These are phyloP conservation scores for Capniomyces stellatus DNA, from an alignment of 371 early-diverging fungal genomes.

Conservation along the genomic window DNA sequence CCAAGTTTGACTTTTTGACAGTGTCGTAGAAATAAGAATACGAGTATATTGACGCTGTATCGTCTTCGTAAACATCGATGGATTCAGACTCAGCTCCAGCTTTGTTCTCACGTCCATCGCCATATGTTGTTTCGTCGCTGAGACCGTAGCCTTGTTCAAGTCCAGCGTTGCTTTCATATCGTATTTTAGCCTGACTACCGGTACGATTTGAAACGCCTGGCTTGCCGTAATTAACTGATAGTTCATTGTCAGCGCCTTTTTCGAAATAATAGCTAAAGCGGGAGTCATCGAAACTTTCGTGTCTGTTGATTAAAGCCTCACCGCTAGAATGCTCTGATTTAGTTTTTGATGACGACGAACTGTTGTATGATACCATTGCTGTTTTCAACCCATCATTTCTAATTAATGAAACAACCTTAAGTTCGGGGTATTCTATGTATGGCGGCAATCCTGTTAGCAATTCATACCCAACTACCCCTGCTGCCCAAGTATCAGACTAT, in stretches of 20 bases:
- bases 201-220: too few species aligned
- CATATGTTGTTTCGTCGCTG: neutral
- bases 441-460: constrained; percentile 68
- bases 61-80: neutral
- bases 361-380: neutral
- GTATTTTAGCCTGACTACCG: too few species aligned
- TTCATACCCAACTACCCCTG: constrained; percentile 65
- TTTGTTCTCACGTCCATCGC: neutral
- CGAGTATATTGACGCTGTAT: neutral
- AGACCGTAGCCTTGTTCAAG: neutral
- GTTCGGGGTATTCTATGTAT: constrained; percentile 32
- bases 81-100: neutral
- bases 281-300: too few species aligned
- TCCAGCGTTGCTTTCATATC: neutral
- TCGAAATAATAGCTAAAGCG: too few species aligned
- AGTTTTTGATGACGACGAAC: neutral
- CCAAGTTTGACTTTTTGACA: neutral
- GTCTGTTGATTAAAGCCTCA: neutral
- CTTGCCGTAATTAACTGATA: too few species aligned
- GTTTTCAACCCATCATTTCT: constrained; percentile 15
- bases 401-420: constrained; percentile 22
- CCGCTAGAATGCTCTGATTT: neutral
- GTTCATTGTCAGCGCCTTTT: too few species aligned
- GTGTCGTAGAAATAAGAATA: neutral
- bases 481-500: constrained; percentile 75